Conservation (phyloP, 371 early-diverging fungal species). For the Mucor mucedo region DNA sequence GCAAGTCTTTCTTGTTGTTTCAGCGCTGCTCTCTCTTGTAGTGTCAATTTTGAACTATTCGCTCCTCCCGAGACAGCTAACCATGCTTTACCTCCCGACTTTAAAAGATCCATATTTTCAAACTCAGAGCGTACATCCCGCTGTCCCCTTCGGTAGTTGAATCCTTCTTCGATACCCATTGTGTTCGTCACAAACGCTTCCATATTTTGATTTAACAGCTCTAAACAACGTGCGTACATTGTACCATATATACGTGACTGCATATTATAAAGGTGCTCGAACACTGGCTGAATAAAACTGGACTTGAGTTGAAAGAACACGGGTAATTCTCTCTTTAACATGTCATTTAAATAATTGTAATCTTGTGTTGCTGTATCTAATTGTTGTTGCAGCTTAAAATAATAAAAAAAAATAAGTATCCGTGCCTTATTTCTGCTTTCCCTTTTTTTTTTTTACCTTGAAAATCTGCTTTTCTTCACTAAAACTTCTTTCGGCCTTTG, state of each 20-base stretch:
- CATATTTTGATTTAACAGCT: conserved; percentile 42
- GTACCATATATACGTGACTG: conserved; percentile 68
- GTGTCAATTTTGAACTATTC: conserved; percentile 32
- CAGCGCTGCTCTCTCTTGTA: conserved; percentile 38
- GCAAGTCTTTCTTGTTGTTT: conserved; percentile 6
- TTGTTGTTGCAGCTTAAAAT: conserved; percentile 52
- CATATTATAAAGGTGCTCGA: conserved; percentile 68
- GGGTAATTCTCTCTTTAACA: conserved; percentile 70
- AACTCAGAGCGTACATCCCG: conserved; percentile 36
- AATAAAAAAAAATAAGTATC: no score
- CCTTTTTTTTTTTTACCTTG: conserved; percentile 41
- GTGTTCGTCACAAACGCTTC: conserved; percentile 32
- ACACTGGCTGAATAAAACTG: conserved; percentile 74
- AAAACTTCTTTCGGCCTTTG: conserved; percentile 67
- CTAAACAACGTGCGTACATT: conserved; percentile 52
- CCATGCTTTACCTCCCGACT: conserved; percentile 49
- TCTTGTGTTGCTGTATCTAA: conserved; percentile 75
- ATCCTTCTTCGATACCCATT: conserved; percentile 45
- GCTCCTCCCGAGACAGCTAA: conserved; percentile 41
- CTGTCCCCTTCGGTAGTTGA: conserved; percentile 25
- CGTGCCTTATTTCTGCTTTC: not conserved
- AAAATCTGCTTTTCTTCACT: conserved; percentile 77
- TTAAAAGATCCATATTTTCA: conserved; percentile 42
- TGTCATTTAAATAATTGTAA: conserved; percentile 69
- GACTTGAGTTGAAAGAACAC: conserved; percentile 59